A percentile compares a stretch with the other conserved stretches of the same genome.
Conservation (phyloP, 352 stramenopile genomes). For the Phytopythium kandeliae region DNA sequence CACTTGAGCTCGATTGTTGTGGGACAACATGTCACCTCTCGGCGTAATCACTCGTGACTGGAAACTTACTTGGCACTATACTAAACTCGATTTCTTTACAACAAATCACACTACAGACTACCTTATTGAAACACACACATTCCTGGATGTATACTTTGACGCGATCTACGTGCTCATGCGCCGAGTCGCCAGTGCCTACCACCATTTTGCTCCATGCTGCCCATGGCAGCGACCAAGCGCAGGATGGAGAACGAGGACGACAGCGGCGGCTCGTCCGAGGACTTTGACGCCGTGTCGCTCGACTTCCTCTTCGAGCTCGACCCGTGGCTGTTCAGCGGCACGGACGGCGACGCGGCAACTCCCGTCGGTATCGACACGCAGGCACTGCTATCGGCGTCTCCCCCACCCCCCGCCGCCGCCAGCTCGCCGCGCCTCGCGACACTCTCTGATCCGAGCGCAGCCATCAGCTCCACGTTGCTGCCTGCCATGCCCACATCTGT, state of each 20-base stretch:
- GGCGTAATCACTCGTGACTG: neutral
- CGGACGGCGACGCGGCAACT: slow-evolving; percentile 2
- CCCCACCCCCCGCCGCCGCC: neutral
- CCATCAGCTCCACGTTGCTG: too few relatives aligned
- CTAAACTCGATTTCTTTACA: too few relatives aligned
- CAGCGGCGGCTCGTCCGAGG: slow-evolving; percentile 1
- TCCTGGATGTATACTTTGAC: neutral
- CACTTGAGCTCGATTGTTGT: too few relatives aligned
- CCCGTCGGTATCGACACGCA: slow-evolving; percentile 4
- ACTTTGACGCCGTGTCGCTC: slow-evolving; percentile 8
- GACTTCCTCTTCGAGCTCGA: slow-evolving; percentile 28
- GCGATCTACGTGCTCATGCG: neutral
- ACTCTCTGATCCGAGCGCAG: neutral
- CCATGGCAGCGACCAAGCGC: neutral
- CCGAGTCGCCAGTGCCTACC: too few relatives aligned
- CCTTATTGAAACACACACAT: neutral
- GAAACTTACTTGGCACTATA: too few relatives aligned
- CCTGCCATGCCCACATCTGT: too few relatives aligned
- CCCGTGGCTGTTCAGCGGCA: slow-evolving; percentile 14
- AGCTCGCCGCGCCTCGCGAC: neutral
- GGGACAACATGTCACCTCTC: too few relatives aligned
- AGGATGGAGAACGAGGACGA: neutral
- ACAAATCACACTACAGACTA: too few relatives aligned
- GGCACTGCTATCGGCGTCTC: neutral
- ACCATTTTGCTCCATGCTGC: too few relatives aligned